These are phyloP conservation scores for Botrytis tulipae DNA, from an alignment of 2,329 filamentous ascomycete species.

Conservation along the genomic window DNA sequence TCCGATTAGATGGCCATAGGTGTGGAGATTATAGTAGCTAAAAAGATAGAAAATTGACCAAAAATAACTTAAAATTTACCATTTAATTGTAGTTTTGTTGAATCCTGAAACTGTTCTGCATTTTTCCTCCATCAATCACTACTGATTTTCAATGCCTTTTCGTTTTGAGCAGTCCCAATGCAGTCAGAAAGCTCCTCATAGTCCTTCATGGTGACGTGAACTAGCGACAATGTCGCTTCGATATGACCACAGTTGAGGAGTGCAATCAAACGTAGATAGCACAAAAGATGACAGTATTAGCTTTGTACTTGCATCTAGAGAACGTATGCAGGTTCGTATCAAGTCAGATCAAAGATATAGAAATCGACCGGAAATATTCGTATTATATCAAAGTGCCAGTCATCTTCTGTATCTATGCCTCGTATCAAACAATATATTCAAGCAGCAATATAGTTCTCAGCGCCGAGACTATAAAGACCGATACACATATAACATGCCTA, in stretches of 20 bases:
- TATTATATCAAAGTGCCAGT: background rate
- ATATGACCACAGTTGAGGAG: background rate
- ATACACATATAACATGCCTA: background rate
- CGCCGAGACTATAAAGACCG: background rate
- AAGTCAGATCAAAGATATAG: background rate
- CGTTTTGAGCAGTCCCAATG: background rate
- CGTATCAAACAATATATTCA: accelerated
- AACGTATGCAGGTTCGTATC: background rate
- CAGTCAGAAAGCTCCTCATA: background rate
- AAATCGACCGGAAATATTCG: accelerated
- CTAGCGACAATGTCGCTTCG: background rate
- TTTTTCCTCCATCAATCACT: accelerated
- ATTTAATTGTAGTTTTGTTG: background rate
- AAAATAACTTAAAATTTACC: background rate
- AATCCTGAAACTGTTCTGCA: background rate
- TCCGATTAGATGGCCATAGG: background rate
- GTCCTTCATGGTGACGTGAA: background rate
- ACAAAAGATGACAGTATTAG: background rate
- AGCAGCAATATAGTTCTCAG: background rate
- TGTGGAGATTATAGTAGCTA: background rate
- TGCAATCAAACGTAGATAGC: background rate
- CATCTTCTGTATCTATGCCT: background rate
- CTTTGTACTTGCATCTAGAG: background rate
- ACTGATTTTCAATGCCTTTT: too few relatives aligned
- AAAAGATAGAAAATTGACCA: background rate